These are phyloP conservation scores for Gossypium schwendimanii DNA, from an alignment of 441 rosid genomes.

Conservation along the genomic window DNA sequence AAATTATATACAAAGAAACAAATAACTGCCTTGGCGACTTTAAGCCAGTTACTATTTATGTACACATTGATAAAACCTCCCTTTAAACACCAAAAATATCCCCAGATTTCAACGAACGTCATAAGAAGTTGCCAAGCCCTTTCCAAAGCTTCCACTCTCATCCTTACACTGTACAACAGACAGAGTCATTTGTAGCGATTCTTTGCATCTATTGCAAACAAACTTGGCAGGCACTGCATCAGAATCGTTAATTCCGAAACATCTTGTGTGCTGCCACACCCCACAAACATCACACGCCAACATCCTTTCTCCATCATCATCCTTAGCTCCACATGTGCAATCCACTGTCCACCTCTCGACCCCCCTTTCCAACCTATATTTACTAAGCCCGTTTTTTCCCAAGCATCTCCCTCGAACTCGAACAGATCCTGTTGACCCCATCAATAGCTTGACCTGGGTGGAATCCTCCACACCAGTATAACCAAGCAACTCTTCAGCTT, in stretches of 20 bases:
- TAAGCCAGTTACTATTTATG: slow-evolving; percentile 10
- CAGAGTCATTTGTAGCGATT: background rate
- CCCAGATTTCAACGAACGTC: slow-evolving; percentile 12
- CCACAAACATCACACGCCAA: slow-evolving; percentile 62
- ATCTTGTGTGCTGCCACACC: slow-evolving; percentile 71
- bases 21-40: background rate
- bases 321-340: slow-evolving; percentile 61
- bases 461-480: slow-evolving; percentile 50
- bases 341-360: slow-evolving; percentile 62
- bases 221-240: slow-evolving; percentile 54
- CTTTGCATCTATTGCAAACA: slow-evolving; percentile 41
- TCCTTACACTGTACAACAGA: slow-evolving; percentile 17
- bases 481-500: slow-evolving; percentile 51
- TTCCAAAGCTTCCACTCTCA: slow-evolving; percentile 6
- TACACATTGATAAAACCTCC: slow-evolving; percentile 13
- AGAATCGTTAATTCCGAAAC: slow-evolving; percentile 45
- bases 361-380: slow-evolving; percentile 61
- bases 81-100: background rate
- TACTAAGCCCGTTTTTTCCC: slow-evolving; percentile 30
- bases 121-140: slow-evolving; percentile 8
- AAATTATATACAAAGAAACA: slow-evolving; percentile 7
- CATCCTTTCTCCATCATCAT: slow-evolving; percentile 74
- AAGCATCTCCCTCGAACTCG: slow-evolving; percentile 41
- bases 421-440: slow-evolving; percentile 29
- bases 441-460: slow-evolving; percentile 44